Evolutionary conservation across 139 green algal genomes (phyloP).

Genomic region (Chlamydomonas sphaeroides): DNA sequence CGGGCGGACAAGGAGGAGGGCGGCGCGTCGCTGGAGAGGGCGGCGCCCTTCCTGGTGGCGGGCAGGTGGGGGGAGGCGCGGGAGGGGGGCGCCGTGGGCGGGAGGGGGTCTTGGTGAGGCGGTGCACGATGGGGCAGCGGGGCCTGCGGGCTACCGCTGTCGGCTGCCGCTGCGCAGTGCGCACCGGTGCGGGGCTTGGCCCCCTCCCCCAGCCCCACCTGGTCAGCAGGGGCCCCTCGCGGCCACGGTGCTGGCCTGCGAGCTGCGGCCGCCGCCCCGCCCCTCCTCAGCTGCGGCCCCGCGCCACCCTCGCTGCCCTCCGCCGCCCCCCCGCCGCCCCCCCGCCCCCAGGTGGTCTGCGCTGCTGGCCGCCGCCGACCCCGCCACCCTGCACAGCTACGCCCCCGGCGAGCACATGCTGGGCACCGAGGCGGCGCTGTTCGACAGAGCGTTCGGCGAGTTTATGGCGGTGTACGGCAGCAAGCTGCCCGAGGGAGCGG

Average conservation of each 20-base stretch:
- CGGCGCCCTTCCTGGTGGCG: neutral
- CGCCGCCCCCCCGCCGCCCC: neutral
- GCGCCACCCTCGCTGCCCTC: too few species aligned
- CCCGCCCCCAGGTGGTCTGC: neutral
- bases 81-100: neutral
- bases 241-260: too few species aligned
- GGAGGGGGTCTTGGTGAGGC: too few species aligned
- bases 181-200: neutral
- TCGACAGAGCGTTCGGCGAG: constrained; percentile 12
- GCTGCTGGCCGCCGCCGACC: neutral
- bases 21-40: constrained; percentile 8
- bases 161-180: too few species aligned
- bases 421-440: neutral
- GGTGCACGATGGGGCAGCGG: too few species aligned
- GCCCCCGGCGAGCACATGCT: neutral
- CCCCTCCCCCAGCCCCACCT: neutral
- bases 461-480: constrained; percentile 19
- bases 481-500: constrained; percentile 22
- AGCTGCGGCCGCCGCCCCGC: too few species aligned
- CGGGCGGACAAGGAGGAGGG: neutral
- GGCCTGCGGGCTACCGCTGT: too few species aligned
- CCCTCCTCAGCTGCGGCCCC: too few species aligned
- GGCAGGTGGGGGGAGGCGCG: neutral
- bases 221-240: neutral
- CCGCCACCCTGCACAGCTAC: neutral